These are phyloP conservation scores for Penicillium brasilianum DNA, from an alignment of 2,329 filamentous ascomycete species.

Conservation along the genomic window DNA sequence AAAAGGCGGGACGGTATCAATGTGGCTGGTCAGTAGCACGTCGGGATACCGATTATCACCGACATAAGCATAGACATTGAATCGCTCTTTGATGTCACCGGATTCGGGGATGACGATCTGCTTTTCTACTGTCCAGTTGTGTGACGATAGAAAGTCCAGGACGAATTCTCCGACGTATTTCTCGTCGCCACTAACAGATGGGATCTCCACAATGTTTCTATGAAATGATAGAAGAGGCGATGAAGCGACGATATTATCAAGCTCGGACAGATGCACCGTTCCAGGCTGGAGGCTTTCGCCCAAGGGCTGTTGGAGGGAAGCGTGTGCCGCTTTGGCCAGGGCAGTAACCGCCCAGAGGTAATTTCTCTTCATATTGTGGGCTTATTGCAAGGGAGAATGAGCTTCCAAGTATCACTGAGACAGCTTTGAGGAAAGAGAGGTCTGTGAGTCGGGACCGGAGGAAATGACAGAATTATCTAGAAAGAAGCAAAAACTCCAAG, in stretches of 20 bases:
- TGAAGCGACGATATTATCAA: slow-evolving; percentile 1
- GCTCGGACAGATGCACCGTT: background rate
- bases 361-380: background rate
- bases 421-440: background rate
- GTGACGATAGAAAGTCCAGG: slow-evolving; percentile 1
- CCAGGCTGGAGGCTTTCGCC: background rate
- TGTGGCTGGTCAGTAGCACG: slow-evolving; percentile 68
- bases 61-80: slow-evolving; percentile 74
- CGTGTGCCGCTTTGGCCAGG: background rate
- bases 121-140: background rate
- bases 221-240: slow-evolving; percentile 1
- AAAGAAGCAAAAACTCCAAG: background rate
- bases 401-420: background rate
- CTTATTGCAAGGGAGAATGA: background rate
- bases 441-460: too few relatives aligned
- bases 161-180: background rate
- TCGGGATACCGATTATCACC: slow-evolving; percentile 13
- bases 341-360: background rate
- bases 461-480: background rate
- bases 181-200: background rate
- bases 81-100: slow-evolving; percentile 47
- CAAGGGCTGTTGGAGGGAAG: background rate
- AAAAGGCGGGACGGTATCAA: slow-evolving; percentile 67
- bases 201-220: background rate
- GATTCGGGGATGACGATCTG: background rate